Conservation (phyloP, 768 basidiomycete species). For the Serpula lacrymans region DNA sequence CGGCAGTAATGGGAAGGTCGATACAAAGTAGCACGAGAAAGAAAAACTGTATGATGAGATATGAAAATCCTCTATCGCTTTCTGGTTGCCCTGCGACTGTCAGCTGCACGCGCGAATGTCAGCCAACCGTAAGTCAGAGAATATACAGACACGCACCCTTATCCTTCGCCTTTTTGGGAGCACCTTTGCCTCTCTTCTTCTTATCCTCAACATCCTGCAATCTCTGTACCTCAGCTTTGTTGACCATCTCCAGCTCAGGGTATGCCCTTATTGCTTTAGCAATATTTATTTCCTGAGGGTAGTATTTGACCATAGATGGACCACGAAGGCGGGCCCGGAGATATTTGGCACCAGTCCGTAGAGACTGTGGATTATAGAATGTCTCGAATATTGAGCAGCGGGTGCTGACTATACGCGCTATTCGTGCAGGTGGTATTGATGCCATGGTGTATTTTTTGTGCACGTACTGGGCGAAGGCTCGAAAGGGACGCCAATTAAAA, state of each 20-base stretch:
- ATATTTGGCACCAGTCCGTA: conserved; percentile 91
- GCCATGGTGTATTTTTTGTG: conserved; percentile 13
- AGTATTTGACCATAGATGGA: conserved; percentile 83
- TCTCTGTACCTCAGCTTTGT: conserved; percentile 66
- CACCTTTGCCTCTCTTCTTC: conserved; percentile 77
- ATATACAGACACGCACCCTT: conserved; percentile 44
- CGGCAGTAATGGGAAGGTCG: background rate
- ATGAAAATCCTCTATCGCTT: conserved; percentile 29
- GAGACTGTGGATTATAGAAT: conserved; percentile 76
- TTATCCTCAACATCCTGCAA: conserved; percentile 63
- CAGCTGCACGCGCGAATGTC: conserved; percentile 30
- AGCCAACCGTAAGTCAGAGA: conserved; percentile 1
- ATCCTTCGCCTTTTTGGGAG: conserved; percentile 75
- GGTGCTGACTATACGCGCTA: conserved; percentile 59
- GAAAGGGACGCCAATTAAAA: background rate
- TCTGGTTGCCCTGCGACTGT: conserved; percentile 49
- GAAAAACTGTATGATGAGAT: background rate
- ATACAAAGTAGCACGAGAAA: background rate
- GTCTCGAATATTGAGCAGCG: conserved; percentile 82
- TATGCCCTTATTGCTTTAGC: conserved; percentile 46
- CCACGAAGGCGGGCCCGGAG: conserved; percentile 79
- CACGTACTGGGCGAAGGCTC: background rate
- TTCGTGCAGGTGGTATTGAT: conserved; percentile 41
- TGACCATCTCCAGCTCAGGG: conserved; percentile 57
- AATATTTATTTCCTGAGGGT: conserved; percentile 61